Base-by-base conservation (phyloP, 2,329 filamentous ascomycete genomes). In the Dryadomyces quercus-mongolicae region DNA sequence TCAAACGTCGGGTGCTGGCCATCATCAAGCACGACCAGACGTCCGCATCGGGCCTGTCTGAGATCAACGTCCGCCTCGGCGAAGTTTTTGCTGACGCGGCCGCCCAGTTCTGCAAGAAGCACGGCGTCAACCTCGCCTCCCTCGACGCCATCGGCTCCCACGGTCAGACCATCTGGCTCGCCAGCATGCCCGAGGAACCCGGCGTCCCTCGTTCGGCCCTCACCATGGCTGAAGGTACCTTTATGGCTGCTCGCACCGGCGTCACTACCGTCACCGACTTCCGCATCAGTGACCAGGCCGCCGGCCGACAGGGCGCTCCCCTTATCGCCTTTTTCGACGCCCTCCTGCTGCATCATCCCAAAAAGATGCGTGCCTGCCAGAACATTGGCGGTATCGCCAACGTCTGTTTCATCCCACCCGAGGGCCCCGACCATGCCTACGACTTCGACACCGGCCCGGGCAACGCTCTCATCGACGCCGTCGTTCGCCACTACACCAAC, bases 361-460 rank as follows among this genome's bases (percentile, higher is more conserved):
- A 66, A 4, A 80, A 78, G 63, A 66, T 80, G 8, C 73, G 80
- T 25, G 77, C 75, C 2, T 81, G 78, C 62, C 76, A 82, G 61
- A 81, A 82, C 60, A 81, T 83, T 53, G 77, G 77, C 51, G 78
- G 79, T 36, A 80, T 83, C 45, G 76, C 75, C 34, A 82, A 79
- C 59, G 74, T 83, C 22, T 82, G 75, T 66, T 81, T 82, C 65
- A 77, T 81, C 51, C 76, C 75, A 3, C 72, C 76, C 0, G 70
- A 75, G 51, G 64, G 64, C 34, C 59, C 65, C 15, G 66, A 68
- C 48, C 57, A 64, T 20, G 71, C 68, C 55, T 74, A 72, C 59
- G 75, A 78, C 60, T 76, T 78, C 56, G 74, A 79, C 59, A 79
- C 75, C 3, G 78, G 78, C 15, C 77, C 76, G 3, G 77, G 78